A percentile compares a stretch with the other conserved stretches of the same genome.
Conservation (phyloP, 176 grass and related monocot genomes). For the Juncus effusus region DNA sequence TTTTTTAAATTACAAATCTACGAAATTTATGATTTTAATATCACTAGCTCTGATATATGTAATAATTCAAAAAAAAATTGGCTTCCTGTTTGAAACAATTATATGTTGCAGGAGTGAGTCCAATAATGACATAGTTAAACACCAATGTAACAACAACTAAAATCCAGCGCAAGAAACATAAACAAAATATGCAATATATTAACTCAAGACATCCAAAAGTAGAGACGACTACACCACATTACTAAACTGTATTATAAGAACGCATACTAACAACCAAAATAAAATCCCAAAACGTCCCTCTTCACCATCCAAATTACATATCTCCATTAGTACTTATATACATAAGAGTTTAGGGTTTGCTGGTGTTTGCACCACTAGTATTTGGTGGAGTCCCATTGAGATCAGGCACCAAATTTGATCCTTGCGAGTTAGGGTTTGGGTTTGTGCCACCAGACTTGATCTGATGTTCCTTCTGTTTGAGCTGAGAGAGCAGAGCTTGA, state of each 20-base stretch:
- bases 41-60: too few relatives aligned
- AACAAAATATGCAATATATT: too few relatives aligned
- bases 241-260: constrained; percentile 4
- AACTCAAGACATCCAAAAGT: too few relatives aligned
- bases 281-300: not conserved
- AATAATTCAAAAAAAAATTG: too few relatives aligned
- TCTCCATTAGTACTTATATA: not conserved
- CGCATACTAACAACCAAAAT: not conserved
- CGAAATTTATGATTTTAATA: too few relatives aligned
- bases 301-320: not conserved
- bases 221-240: not conserved
- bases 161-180: too few relatives aligned
- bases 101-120: too few relatives aligned
- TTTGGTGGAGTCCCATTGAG: not conserved
- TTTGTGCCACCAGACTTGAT: constrained; percentile 13
- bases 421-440: not conserved
- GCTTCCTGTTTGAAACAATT: too few relatives aligned
- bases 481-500: constrained; percentile 57
- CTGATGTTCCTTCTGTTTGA: constrained; percentile 37
- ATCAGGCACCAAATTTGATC: constrained; percentile 1
- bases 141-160: too few relatives aligned
- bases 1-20: too few relatives aligned
- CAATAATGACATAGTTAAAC: too few relatives aligned
- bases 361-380: not conserved
- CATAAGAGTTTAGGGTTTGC: not conserved